Evolutionary conservation across 2,329 filamentous ascomycete species (phyloP).

Genomic region (Xylariomycetidae sp.): DNA sequence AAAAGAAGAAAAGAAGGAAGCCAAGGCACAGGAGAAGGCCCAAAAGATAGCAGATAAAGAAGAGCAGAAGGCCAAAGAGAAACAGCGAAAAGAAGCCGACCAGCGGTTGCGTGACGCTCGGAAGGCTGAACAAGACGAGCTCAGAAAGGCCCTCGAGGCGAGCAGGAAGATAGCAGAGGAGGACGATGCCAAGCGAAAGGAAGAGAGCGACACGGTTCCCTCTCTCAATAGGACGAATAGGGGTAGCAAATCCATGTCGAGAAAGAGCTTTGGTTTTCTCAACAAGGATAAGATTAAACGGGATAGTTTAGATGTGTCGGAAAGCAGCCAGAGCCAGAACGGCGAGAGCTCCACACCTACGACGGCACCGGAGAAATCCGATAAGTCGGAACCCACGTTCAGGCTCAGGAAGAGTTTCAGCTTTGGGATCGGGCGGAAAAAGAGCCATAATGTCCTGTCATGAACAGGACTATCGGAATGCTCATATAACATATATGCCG

Average conservation of each 20-base stretch:
- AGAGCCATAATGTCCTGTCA: constrained; percentile 50
- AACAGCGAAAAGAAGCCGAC: constrained; percentile 34
- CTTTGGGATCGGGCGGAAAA: constrained; percentile 65
- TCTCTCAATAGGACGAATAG: constrained; percentile 62
- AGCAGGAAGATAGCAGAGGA: constrained; percentile 52
- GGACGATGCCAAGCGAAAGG: constrained; percentile 51
- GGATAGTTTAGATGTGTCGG: constrained; percentile 29
- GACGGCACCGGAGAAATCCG: background rate
- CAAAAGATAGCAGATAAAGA: constrained; percentile 42
- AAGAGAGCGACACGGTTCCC: constrained; percentile 38
- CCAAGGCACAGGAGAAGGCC: constrained; percentile 48
- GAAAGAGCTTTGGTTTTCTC: constrained; percentile 68
- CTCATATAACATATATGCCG: too few species aligned
- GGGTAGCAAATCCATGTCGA: constrained; percentile 73
- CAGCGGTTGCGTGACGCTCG: constrained; percentile 31
- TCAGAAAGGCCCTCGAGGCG: constrained; percentile 54
- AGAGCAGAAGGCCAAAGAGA: constrained; percentile 39
- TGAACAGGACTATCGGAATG: too few species aligned
- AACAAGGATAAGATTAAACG: constrained; percentile 45
- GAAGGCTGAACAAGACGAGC: constrained; percentile 47
- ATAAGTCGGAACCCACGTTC: constrained; percentile 19
- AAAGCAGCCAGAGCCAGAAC: constrained; percentile 22
- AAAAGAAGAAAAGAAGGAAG: constrained; percentile 68
- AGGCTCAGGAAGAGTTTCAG: constrained; percentile 62
- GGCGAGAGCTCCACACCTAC: constrained; percentile 21